phyloP scores from a whole-genome alignment of 768 basidiomycete genomes.

The Hysterangium stoloniferum region DNA sequence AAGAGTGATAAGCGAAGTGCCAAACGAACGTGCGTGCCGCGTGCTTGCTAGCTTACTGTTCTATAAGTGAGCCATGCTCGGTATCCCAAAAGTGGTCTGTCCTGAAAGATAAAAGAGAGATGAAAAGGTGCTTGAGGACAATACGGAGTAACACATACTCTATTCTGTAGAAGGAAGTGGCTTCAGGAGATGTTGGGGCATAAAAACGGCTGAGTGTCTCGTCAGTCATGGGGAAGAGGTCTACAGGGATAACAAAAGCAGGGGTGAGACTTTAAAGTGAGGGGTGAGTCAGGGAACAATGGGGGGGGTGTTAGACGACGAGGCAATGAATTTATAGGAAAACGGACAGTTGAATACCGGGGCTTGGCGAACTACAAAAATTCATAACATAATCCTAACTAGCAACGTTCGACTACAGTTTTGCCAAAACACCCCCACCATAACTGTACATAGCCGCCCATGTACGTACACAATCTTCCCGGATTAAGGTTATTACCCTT shows the following conservation, averaged over 20 bases:
- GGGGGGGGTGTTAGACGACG: neutral
- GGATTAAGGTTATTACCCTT: too few relatives aligned
- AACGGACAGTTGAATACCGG: neutral
- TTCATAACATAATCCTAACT: neutral
- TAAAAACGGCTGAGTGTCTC: constrained; percentile 69
- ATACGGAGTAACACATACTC: constrained; percentile 37
- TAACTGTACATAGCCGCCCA: too few relatives aligned
- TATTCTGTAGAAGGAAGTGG: constrained; percentile 57
- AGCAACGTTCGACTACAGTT: too few relatives aligned
- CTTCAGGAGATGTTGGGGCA: constrained; percentile 67
- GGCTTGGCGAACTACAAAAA: neutral
- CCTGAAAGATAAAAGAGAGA: constrained; percentile 1
- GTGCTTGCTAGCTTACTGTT: constrained; percentile 30
- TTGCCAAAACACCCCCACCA: too few relatives aligned
- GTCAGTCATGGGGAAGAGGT: constrained; percentile 35
- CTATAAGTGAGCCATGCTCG: constrained; percentile 60
- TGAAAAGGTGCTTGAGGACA: constrained; percentile 1
- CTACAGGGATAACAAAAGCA: constrained; percentile 1
- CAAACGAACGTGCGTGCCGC: neutral
- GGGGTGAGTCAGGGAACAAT: neutral
- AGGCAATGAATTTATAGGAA: constrained; percentile 1
- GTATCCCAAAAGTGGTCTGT: constrained; percentile 47
- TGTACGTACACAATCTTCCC: too few relatives aligned
- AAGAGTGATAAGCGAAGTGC: neutral
- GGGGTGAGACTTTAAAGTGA: neutral